A percentile compares a stretch with the other conserved stretches of the same genome.
These are phyloP conservation scores for Extremus antarcticus DNA, from an alignment of 495 filamentous ascomycete genomes.

Conservation along the genomic window DNA sequence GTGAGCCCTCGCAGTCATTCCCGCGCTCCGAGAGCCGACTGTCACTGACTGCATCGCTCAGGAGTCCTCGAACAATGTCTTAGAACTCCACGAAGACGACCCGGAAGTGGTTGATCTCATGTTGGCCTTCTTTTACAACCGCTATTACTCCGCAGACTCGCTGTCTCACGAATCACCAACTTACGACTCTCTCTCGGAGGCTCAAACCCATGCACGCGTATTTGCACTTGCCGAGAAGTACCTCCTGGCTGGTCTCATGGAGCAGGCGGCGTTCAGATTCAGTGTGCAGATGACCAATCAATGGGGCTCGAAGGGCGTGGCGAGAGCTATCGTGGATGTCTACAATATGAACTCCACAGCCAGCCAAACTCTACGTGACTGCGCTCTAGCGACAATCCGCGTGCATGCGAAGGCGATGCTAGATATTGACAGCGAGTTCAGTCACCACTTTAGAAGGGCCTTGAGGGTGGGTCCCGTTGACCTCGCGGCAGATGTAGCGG, in stretches of 20 bases:
- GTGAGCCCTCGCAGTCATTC: no score
- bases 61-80: not conserved
- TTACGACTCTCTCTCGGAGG: not conserved
- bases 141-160: not conserved
- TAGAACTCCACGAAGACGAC: constrained; percentile 6
- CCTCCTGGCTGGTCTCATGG: not conserved
- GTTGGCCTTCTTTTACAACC: constrained; percentile 1
- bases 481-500: not conserved
- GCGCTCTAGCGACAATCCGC: not conserved
- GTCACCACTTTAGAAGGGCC: not conserved
- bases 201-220: not conserved
- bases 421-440: not conserved
- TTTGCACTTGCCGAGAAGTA: not conserved
- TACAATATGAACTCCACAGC: not conserved
- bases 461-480: not conserved
- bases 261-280: not conserved
- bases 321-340: not conserved
- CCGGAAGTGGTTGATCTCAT: constrained; percentile 1
- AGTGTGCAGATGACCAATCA: not conserved
- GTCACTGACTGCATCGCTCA: not conserved
- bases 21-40: no score
- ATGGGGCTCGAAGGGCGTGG: not conserved
- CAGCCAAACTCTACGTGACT: not conserved
- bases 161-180: not conserved
- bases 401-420: not conserved